phyloP scores from a whole-genome alignment of 2,329 filamentous ascomycete species.

The Fusarium longipes region DNA sequence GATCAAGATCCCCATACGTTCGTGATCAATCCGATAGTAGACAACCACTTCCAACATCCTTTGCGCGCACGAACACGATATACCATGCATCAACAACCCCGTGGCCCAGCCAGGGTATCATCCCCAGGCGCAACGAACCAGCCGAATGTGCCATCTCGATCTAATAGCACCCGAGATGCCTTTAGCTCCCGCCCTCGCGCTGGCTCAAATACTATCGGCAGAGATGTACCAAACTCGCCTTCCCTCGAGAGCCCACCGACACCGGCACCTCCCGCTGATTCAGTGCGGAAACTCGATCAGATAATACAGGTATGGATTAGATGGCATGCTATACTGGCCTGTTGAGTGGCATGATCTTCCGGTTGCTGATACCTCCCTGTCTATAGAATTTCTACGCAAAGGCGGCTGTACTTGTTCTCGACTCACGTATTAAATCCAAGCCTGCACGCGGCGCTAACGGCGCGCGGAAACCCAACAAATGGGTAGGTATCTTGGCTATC shows the following conservation, averaged over 20 bases:
- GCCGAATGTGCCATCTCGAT: slow-evolving; percentile 73
- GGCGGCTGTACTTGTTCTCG: slow-evolving; percentile 83
- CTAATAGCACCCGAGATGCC: slow-evolving; percentile 78
- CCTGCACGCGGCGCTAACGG: slow-evolving; percentile 57
- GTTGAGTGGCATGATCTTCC: not conserved
- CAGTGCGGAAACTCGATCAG: slow-evolving; percentile 85
- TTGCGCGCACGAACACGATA: slow-evolving; percentile 22
- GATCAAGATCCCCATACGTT: slow-evolving; percentile 48
- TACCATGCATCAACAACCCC: slow-evolving; percentile 89
- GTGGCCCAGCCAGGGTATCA: slow-evolving; percentile 76
- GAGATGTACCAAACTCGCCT: slow-evolving; percentile 60
- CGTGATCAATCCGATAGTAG: slow-evolving; percentile 42
- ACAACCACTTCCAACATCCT: slow-evolving; percentile 9
- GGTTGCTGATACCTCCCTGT: slow-evolving; percentile 31
- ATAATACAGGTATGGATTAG: slow-evolving; percentile 79
- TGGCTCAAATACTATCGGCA: slow-evolving; percentile 56
- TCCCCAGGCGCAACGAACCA: slow-evolving; percentile 79
- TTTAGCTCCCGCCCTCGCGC: slow-evolving; percentile 56
- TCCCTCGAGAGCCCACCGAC: slow-evolving; percentile 58
- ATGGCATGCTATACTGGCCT: not conserved
- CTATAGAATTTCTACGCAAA: slow-evolving; percentile 92
- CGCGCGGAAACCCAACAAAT: slow-evolving; percentile 79
- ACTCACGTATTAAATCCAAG: slow-evolving; percentile 79
- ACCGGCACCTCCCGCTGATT: slow-evolving; percentile 70
- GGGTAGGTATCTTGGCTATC: slow-evolving; percentile 68